Evolutionary conservation across 345 rosid species (phyloP).

Genomic region (Angophora floribunda): DNA sequence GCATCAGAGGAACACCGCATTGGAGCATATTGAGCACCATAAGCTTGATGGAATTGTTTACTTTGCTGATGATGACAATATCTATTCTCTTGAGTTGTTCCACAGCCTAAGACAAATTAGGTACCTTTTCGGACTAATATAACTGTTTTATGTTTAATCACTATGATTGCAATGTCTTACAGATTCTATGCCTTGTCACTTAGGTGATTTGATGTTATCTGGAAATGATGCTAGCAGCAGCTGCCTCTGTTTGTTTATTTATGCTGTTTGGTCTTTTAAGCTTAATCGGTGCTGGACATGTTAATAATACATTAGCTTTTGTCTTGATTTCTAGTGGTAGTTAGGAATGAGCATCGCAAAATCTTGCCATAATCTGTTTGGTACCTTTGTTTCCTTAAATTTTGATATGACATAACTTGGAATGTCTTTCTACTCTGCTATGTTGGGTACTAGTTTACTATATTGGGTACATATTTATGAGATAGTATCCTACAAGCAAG

Average conservation of each 20-base stretch:
- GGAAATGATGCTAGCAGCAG: background rate
- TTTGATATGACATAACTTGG: background rate
- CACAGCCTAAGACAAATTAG: slow-evolving; percentile 59
- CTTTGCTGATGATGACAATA: slow-evolving; percentile 87
- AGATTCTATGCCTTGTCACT: background rate
- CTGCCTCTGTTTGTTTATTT: background rate
- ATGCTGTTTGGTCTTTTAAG: background rate
- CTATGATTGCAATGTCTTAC: background rate
- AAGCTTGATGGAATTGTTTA: slow-evolving; percentile 83
- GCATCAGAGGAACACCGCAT: slow-evolving; percentile 69
- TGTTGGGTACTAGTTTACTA: background rate
- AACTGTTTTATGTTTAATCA: background rate
- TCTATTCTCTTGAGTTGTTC: slow-evolving; percentile 72
- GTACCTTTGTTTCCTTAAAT: background rate
- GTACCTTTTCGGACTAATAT: slow-evolving; percentile 10
- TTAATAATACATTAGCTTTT: background rate
- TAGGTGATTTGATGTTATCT: background rate
- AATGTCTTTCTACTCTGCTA: background rate
- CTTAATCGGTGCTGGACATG: background rate
- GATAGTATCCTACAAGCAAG: background rate
- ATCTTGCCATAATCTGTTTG: background rate
- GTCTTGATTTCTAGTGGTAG: background rate
- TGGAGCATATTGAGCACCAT: slow-evolving; percentile 77
- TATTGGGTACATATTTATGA: background rate
- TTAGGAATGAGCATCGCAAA: background rate